Evolutionary conservation across 805 yeast species (phyloP), one percentile per base, ranked within the genome.

Genomic region (Clavispora phyllophila): DNA sequence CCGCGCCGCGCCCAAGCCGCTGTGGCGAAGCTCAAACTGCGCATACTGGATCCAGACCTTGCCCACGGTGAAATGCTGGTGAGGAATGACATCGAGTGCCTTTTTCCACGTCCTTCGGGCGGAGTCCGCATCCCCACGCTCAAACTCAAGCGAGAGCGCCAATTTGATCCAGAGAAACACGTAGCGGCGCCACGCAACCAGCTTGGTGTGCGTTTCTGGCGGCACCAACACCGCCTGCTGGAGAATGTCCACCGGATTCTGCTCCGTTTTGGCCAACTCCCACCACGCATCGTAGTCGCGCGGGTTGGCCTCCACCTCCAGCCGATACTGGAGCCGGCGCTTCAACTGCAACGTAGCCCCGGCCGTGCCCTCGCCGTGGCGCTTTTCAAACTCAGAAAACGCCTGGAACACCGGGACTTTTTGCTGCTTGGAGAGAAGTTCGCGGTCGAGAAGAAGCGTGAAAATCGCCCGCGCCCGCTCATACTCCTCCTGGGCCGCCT

Each of bases 271-370:
- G 5, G 56, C 55, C 19, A 72, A 69, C 40, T 74, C 74, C 91
- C 96, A 89, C 97, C 98, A 90, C 0, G 80, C 65, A 53, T 85
- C 93, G 59, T 79, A 81, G 62, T 87, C 86, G 0, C 43, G 32
- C 0, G 87, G 81, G 40, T 76, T 67, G 9, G 55, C 50, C 6
- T 55, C 45, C 12, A 86, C 51, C 17, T 63, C 66, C 3, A 63
- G 58, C 52, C 82, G 81, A 56, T 84, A 87, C 41, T 66, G 67
- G 6, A 68, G 59, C 46, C 71, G 74, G 44, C 95, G 65, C 52
- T 83, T 84, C 2, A 62, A 48, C 14, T 77, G 46, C 0, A 84
- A 67, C 2, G 79, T 75, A 3, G 59, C 52, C 47, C 80, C 82
- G n/a, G 82, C 71, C 0, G 78, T 73, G 12, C 68, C 73, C 36